These are phyloP conservation scores for Brettanomyces anomalus DNA, from an alignment of 805 yeast genomes.

Conservation along the genomic window DNA sequence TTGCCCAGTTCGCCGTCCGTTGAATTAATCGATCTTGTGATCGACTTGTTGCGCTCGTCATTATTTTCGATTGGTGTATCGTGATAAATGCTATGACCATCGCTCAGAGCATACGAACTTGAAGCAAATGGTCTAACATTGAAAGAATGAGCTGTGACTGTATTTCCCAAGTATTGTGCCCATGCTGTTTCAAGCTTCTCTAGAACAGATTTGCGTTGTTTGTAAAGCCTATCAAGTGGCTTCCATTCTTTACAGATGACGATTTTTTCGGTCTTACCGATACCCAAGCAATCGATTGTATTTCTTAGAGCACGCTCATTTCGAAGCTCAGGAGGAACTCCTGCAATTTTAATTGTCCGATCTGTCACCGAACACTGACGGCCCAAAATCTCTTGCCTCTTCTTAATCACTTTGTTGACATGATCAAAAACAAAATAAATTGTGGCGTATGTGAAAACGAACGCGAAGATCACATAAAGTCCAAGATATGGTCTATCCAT, in stretches of 20 bases:
- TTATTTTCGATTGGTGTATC: slow-evolving; percentile 7
- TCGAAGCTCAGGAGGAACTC: slow-evolving; percentile 78
- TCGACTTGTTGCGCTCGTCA: neutral
- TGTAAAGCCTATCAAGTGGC: slow-evolving; percentile 55
- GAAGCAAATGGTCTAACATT: slow-evolving; percentile 20
- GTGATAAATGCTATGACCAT: slow-evolving; percentile 11
- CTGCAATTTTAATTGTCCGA: slow-evolving; percentile 78
- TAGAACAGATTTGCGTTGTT: slow-evolving; percentile 45
- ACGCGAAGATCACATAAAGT: slow-evolving; percentile 84
- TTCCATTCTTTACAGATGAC: slow-evolving; percentile 87
- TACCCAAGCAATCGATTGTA: slow-evolving; percentile 68
- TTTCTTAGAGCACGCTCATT: slow-evolving; percentile 59
- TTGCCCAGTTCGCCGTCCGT: too few species aligned
- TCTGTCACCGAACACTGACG: slow-evolving; percentile 84
- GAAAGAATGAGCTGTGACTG: slow-evolving; percentile 12
- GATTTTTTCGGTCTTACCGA: slow-evolving; percentile 71
- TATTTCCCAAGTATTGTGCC: slow-evolving; percentile 55
- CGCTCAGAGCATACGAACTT: slow-evolving; percentile 17
- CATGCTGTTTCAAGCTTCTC: slow-evolving; percentile 58
- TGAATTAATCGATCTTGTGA: neutral
- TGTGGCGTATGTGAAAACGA: slow-evolving; percentile 68
- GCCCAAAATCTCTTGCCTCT: slow-evolving; percentile 77
- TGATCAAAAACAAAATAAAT: slow-evolving; percentile 54
- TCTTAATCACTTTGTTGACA: slow-evolving; percentile 62
- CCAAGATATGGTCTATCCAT: slow-evolving; percentile 57